phyloP scores from a whole-genome alignment of 345 rosid genomes.

The Gossypium sturtianum region DNA sequence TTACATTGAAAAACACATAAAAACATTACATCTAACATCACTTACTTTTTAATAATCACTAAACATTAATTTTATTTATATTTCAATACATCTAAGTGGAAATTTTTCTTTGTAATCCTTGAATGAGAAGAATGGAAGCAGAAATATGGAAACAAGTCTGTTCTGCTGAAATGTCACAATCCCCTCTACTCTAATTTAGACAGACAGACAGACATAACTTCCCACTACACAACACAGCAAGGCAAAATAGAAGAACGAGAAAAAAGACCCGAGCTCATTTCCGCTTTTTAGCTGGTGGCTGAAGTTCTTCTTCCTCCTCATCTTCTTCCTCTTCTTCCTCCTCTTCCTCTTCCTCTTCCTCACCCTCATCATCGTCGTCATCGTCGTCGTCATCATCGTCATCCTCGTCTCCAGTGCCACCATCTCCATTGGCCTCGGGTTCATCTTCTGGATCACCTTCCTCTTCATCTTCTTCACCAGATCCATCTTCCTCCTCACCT shows the following conservation, averaged over 20 bases:
- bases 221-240: constrained; percentile 4
- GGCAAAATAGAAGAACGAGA: not conserved
- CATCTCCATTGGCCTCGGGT: constrained; percentile 41
- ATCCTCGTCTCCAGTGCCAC: constrained; percentile 35
- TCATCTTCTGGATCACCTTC: constrained; percentile 43
- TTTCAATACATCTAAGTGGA: not conserved
- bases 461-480: constrained; percentile 32
- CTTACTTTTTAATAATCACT: too few species aligned
- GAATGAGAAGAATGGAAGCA: not conserved
- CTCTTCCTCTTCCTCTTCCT: constrained; percentile 23
- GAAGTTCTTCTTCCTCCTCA: constrained; percentile 40
- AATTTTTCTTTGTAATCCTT: not conserved
- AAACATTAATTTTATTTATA: too few species aligned
- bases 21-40: not conserved
- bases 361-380: constrained; percentile 13
- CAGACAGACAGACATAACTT: constrained; percentile 1
- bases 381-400: constrained; percentile 31
- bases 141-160: constrained; percentile 16
- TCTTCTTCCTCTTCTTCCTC: constrained; percentile 30
- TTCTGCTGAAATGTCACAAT: constrained; percentile 10
- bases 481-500: constrained; percentile 39
- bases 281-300: constrained; percentile 57
- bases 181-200: constrained; percentile 12
- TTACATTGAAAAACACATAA: too few species aligned
- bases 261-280: constrained; percentile 26